Conservation (phyloP, 2,329 filamentous ascomycete genomes). For the Fusarium sp. region DNA sequence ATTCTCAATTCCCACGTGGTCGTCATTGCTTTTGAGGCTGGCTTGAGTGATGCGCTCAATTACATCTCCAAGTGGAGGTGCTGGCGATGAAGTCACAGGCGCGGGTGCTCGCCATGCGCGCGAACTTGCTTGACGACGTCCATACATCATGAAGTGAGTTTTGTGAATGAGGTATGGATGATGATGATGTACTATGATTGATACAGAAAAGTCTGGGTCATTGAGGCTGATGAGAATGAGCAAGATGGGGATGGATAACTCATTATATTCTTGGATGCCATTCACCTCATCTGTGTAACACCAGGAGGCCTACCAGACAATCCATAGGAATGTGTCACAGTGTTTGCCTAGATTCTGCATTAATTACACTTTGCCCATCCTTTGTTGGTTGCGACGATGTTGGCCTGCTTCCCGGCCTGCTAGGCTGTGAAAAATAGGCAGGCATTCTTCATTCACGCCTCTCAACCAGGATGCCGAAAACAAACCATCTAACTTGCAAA, state of each 20-base stretch:
- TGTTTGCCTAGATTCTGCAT: background rate
- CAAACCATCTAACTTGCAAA: background rate
- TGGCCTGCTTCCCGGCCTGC: background rate
- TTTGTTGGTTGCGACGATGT: slow-evolving; percentile 1
- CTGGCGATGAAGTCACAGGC: background rate
- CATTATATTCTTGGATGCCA: background rate
- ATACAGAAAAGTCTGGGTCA: accelerated
- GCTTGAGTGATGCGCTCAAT: slow-evolving; percentile 30
- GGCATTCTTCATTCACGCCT: background rate
- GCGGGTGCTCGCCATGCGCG: background rate
- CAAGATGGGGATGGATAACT: background rate
- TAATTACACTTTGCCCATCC: slow-evolving; percentile 23
- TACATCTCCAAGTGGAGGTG: slow-evolving; percentile 35
- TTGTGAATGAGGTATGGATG: background rate
- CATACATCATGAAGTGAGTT: background rate
- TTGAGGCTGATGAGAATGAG: background rate
- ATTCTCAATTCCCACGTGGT: slow-evolving; percentile 44
- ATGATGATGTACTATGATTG: accelerated
- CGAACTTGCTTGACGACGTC: background rate
- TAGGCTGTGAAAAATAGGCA: slow-evolving; percentile 3
- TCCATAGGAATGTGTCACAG: background rate
- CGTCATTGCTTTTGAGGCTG: background rate
- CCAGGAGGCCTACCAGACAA: background rate
- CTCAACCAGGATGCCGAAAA: background rate
- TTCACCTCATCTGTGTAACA: background rate